These are phyloP conservation scores for Fusarium equiseti DNA, from an alignment of 2,329 filamentous ascomycete genomes.

Conservation along the genomic window DNA sequence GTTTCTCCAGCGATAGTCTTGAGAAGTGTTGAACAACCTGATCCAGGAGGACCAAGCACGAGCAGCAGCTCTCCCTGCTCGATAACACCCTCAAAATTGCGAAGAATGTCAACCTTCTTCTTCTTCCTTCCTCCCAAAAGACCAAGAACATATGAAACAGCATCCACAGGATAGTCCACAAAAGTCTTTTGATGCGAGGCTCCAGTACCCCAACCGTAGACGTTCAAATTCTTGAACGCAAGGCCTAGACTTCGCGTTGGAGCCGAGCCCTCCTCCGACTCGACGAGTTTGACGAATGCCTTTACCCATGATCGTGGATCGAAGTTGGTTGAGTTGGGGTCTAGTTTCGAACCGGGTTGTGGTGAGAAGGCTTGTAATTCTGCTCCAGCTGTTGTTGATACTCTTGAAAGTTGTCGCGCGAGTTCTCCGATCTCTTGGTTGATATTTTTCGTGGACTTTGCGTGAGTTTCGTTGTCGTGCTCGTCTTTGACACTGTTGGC, in stretches of 20 bases:
- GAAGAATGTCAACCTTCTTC: conserved; percentile 44
- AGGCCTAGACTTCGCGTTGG: conserved; percentile 45
- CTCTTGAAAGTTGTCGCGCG: conserved; percentile 29
- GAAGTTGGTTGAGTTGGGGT: conserved; percentile 46
- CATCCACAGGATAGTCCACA: conserved; percentile 41
- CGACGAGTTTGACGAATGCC: conserved; percentile 44
- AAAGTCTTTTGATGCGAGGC: conserved; percentile 45
- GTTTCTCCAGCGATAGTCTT: conserved; percentile 68
- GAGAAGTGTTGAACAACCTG: conserved; percentile 68
- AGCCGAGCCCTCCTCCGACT: conserved; percentile 43
- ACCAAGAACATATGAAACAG: conserved; percentile 2
- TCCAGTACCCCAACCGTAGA: conserved; percentile 46
- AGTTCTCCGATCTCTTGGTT: conserved; percentile 24
- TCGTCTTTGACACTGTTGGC: conserved; percentile 5
- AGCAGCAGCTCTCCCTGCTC: conserved; percentile 49
- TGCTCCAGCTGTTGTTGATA: conserved; percentile 21
- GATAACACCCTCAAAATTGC: conserved; percentile 48
- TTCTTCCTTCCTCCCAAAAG: conserved; percentile 16
- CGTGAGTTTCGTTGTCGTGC: neutral
- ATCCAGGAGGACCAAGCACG: conserved; percentile 64
- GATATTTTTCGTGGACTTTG: neutral
- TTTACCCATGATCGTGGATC: conserved; percentile 46
- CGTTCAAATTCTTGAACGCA: conserved; percentile 45
- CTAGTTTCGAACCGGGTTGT: conserved; percentile 34
- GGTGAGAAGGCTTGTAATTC: conserved; percentile 42